These are phyloP conservation scores for Aspergillus intermedius DNA, from an alignment of 2,329 filamentous ascomycete genomes.

Conservation along the genomic window DNA sequence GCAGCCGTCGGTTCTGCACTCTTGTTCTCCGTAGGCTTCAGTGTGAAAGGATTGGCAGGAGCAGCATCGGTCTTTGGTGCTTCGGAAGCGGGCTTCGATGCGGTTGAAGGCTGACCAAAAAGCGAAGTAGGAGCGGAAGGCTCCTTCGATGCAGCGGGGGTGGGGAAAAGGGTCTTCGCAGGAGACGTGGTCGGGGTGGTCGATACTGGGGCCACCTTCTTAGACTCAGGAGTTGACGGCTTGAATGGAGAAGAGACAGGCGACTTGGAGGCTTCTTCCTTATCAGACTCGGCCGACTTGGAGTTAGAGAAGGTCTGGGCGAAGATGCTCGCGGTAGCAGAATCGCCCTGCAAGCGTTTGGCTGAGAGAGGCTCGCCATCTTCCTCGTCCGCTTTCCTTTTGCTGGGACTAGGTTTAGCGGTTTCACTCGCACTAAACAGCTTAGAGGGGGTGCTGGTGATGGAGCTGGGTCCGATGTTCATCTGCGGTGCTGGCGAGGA, in stretches of 20 bases:
- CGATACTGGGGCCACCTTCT: constrained; percentile 13
- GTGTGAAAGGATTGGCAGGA: constrained; percentile 14
- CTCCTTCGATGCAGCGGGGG: constrained; percentile 7
- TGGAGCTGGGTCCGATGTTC: constrained; percentile 5
- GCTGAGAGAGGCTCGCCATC: constrained; percentile 5
- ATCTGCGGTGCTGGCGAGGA: neutral
- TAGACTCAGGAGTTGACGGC: constrained; percentile 14
- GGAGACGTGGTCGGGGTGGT: constrained; percentile 17
- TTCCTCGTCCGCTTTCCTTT: constrained; percentile 17
- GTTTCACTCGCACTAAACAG: constrained; percentile 11
- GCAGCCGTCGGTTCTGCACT: constrained; percentile 5
- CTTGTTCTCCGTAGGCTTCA: constrained; percentile 11
- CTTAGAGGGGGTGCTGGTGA: constrained; percentile 12
- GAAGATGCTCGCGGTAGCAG: constrained; percentile 25
- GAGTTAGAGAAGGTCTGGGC: constrained; percentile 23
- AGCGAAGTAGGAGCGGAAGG: constrained; percentile 4
- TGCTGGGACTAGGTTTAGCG: constrained; percentile 5
- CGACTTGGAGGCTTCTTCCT: constrained; percentile 6
- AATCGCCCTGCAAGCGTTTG: constrained; percentile 19
- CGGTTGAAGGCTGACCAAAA: constrained; percentile 6
- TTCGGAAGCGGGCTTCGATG: constrained; percentile 8
- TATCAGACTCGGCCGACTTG: constrained; percentile 10
- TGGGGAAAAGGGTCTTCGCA: constrained; percentile 15
- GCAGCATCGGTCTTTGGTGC: constrained; percentile 3
- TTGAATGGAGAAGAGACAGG: constrained; percentile 6